A percentile compares a stretch with the other conserved stretches of the same genome.
Conservation (phyloP, 1,139 yeast species). For the Magnusiomyces fungicola region DNA sequence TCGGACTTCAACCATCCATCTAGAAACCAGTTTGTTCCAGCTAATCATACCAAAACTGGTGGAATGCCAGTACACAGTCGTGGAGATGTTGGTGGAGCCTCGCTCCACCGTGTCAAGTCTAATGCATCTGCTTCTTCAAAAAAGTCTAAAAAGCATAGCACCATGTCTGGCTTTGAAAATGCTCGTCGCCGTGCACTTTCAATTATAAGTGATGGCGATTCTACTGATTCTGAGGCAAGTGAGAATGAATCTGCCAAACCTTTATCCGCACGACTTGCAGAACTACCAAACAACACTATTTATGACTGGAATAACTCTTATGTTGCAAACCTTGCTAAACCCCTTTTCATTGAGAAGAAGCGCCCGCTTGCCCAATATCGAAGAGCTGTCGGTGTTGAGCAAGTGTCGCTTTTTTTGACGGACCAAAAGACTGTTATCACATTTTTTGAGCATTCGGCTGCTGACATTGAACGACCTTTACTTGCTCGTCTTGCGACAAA, state of each 20-base stretch:
- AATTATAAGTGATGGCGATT: neutral
- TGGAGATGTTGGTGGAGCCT: too few relatives aligned
- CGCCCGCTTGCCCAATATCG: constrained; percentile 40
- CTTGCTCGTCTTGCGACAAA: constrained; percentile 39
- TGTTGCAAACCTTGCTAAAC: constrained; percentile 16
- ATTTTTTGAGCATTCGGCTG: constrained; percentile 47
- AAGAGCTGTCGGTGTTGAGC: constrained; percentile 47
- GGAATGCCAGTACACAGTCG: too few relatives aligned
- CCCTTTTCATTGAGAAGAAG: constrained; percentile 35
- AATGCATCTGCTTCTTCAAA: too few relatives aligned
- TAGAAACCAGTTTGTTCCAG: too few relatives aligned
- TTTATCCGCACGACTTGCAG: neutral
- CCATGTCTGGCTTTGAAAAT: too few relatives aligned
- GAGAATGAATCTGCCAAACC: neutral
- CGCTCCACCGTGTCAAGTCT: too few relatives aligned
- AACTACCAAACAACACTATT: constrained; percentile 22
- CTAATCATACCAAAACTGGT: too few relatives aligned
- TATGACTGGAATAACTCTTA: constrained; percentile 36
- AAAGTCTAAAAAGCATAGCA: too few relatives aligned
- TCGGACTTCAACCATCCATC: too few relatives aligned
- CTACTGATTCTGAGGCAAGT: neutral
- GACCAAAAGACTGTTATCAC: constrained; percentile 42
- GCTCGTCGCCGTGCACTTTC: too few relatives aligned
- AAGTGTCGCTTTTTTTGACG: constrained; percentile 43
- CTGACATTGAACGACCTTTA: constrained; percentile 44